These are phyloP conservation scores for Hyphodiscus hymeniophilus DNA, from an alignment of 495 filamentous ascomycete genomes.

Conservation along the genomic window DNA sequence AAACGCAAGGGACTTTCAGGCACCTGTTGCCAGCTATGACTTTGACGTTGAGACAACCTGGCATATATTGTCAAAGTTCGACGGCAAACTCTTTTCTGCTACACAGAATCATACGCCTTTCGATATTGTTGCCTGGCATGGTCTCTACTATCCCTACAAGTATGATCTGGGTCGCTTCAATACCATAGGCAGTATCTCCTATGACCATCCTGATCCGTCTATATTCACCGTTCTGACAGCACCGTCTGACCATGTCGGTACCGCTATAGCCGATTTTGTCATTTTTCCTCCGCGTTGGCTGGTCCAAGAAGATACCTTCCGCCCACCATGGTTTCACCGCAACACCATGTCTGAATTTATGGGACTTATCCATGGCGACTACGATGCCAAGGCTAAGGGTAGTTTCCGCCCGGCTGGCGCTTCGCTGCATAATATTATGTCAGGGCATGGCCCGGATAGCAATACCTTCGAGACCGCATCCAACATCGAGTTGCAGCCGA, in stretches of 20 bases:
- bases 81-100: constrained; percentile 67
- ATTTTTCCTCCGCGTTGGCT: constrained; percentile 80
- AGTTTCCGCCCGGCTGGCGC: constrained; percentile 55
- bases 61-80: constrained; percentile 67
- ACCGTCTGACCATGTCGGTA: constrained; percentile 52
- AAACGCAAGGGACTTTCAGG: constrained; percentile 84
- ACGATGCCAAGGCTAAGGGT: constrained; percentile 42
- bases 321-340: constrained; percentile 79
- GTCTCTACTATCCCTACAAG: constrained; percentile 74
- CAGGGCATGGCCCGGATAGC: constrained; percentile 50
- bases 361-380: constrained; percentile 63
- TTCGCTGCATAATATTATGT: constrained; percentile 51
- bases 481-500: constrained; percentile 39
- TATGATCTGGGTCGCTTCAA: constrained; percentile 78
- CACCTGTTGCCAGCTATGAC: constrained; percentile 67
- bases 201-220: constrained; percentile 72
- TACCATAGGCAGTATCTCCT: constrained; percentile 66
- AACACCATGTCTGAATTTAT: constrained; percentile 84
- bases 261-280: constrained; percentile 74
- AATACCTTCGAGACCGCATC: constrained; percentile 59
- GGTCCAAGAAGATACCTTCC: constrained; percentile 69
- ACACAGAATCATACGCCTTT: constrained; percentile 68
- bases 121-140: constrained; percentile 80
- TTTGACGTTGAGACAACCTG: constrained; percentile 46
- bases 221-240: constrained; percentile 77